A percentile compares a stretch with the other conserved stretches of the same genome.
Evolutionary conservation across 2,329 filamentous ascomycete genomes (phyloP).

Genomic region (Paecilomyces formosus): DNA sequence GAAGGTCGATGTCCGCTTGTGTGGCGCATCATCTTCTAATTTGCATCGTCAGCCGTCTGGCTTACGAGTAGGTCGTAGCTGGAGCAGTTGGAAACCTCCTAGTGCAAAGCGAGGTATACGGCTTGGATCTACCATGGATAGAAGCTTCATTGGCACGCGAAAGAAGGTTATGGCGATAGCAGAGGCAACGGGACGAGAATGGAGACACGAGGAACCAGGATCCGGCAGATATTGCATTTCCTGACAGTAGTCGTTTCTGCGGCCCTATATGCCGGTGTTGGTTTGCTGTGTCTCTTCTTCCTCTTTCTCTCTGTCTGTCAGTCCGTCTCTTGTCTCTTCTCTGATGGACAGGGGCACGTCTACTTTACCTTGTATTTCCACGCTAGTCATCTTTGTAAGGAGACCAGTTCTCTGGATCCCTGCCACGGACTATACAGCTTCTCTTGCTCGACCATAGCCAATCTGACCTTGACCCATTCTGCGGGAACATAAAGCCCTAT

Average conservation of each 20-base stretch:
- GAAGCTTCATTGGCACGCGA: background rate
- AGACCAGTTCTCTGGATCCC: background rate
- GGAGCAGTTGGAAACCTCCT: background rate
- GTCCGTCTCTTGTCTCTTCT: background rate
- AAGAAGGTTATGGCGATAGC: background rate
- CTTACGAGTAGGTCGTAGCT: background rate
- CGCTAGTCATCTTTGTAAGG: background rate
- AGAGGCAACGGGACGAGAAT: background rate
- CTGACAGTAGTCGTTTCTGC: background rate
- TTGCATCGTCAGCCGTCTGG: constrained; percentile 1
- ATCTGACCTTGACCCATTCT: background rate
- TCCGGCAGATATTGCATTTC: background rate
- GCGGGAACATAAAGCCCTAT: background rate
- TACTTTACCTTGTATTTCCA: background rate
- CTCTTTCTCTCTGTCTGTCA: too few relatives aligned
- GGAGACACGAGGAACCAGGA: background rate
- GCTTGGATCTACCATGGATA: background rate
- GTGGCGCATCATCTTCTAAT: constrained; percentile 2
- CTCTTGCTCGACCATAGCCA: background rate
- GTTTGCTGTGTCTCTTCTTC: background rate
- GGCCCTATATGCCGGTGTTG: background rate
- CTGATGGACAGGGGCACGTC: background rate
- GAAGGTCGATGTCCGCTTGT: background rate
- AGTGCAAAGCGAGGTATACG: background rate
- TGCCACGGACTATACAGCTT: background rate